Base-by-base conservation (phyloP, 805 yeast genomes). In the Scheffersomyces lignosus region DNA sequence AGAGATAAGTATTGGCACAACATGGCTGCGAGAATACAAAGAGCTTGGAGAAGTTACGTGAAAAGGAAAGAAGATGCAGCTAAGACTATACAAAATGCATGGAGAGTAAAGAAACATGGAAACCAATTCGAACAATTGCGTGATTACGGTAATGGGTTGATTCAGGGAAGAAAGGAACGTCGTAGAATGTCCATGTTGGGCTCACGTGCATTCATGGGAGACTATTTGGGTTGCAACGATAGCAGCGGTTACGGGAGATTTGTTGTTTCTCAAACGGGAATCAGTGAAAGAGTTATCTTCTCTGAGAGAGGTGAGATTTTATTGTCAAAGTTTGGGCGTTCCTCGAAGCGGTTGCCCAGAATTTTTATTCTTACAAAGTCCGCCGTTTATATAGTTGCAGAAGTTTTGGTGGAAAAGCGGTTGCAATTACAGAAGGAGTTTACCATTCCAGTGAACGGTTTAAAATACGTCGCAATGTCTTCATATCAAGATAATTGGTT, bases 1-100 rank as follows among this genome's bases (percentile, higher is more conserved):
- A 79, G 98, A 61, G 99, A 93, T 54, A 85, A 82, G 67, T 93
- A 89, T 59, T 93, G 99, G 98, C 91, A 88, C 55, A 87, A 87
- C 51, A 93, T 93, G 95, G 99, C 99, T 4, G 90, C 96, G 3
- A 80, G 95, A 52, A 91, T 93, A 50, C 99, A 93, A 70, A 79
- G 97, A 48, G 98, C 99, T 3, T 89, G 97, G 87, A 78, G 99
- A 69, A 73, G 87, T 51, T 87, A 83, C 56, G 67, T 81, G 44
- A 81, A 80, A 60, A 75, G 87, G 55, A 82, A 90, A 66, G 84
- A 82, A 38, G 96, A 87, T 52, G 89, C 95, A 16, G 97, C 96
- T 1, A 79, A 77, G 40, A 75, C 73, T 36, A 79, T 88, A 29
- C 97, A 90, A 64, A 75, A 82, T 43, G 80, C 86, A 32, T 87